Evolutionary conservation across 2,329 filamentous ascomycete genomes (phyloP), one percentile per base, ranked within the genome.

Genomic region (Clathrospora elynae): DNA sequence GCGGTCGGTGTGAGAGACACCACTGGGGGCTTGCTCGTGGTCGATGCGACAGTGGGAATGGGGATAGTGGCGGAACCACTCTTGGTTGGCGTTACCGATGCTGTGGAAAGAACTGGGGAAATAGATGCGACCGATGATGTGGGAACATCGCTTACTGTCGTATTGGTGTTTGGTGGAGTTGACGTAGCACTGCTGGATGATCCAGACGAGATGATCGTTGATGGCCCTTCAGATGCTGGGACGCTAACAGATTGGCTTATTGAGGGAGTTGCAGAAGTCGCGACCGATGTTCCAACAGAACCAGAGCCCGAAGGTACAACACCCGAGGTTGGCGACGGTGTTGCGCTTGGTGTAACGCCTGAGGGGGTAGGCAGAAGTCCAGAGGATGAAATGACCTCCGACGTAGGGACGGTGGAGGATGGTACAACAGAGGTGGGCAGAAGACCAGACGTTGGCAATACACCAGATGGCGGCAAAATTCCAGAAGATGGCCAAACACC

Each of bases 1-100:
- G 72, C 75, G 8, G 71, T 79, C 1, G 75, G 68, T 8, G 59
- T 44, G n/a, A 78, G 71, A n/a, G 74, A 74, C 3, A 67, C 59
- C 6, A 64, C 61, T 4, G 68, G 59, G 5, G 62, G 59, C 24
- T 45, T 57, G 42, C 55, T 52, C 6, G 61, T 56, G 19, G 30
- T 16, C 2, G 54, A 52, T 10, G 61, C 49, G 12, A 42, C 53
- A 10, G 50, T 53, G 5, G 55, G 42, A 6, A 55, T 53, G 4
- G 44, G 20, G 36, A 57, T 48, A 2, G 53, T 49, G 11, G 51
- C 42, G 3, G 52, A 51, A 3, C 46, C 46, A 31, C 35, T 50
- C 30, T 36, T 35, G 13, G 34, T 46, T 5, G 44, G 30, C 23
- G 13, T 19, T 13, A 28, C 38, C 5, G 14, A 23, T 9, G 20